Conservation (phyloP, 2,329 filamentous ascomycete species). For the Monilinia fructicola region DNA sequence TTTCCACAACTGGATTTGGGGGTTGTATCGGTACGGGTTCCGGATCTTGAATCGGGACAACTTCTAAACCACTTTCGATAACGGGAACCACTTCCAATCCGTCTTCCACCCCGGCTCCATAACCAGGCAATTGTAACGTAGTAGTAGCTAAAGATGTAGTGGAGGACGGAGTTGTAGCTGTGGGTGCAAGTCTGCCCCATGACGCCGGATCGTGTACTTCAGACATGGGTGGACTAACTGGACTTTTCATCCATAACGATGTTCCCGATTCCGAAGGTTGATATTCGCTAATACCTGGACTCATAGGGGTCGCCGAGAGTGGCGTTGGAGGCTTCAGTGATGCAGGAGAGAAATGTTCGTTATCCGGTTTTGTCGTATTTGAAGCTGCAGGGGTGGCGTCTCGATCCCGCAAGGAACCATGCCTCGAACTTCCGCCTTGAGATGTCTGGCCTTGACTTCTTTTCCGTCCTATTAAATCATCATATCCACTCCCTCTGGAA, state of each 20-base stretch:
- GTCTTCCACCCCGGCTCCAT: constrained; percentile 31
- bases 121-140: constrained; percentile 31
- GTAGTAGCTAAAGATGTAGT: constrained; percentile 28
- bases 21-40: constrained; percentile 2
- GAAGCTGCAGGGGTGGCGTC: constrained; percentile 16
- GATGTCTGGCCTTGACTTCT: constrained; percentile 32
- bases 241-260: constrained; percentile 19
- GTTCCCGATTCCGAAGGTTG: constrained; percentile 20
- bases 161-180: neutral
- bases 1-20: constrained; percentile 1
- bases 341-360: constrained; percentile 10
- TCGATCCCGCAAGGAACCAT: constrained; percentile 23
- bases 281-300: constrained; percentile 20
- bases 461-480: constrained; percentile 33
- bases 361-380: constrained; percentile 12
- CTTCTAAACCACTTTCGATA: constrained; percentile 21
- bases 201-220: constrained; percentile 10
- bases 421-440: constrained; percentile 23
- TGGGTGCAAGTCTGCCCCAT: constrained; percentile 18
- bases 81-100: constrained; percentile 33
- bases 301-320: constrained; percentile 1
- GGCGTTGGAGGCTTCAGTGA: constrained; percentile 19
- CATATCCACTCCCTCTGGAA: constrained; percentile 35
- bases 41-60: constrained; percentile 13
- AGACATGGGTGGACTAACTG: constrained; percentile 20